A percentile compares a stretch with the other conserved stretches of the same genome.
phyloP scores from a whole-genome alignment of 2,329 filamentous ascomycete genomes.

The Cordyceps militaris region DNA sequence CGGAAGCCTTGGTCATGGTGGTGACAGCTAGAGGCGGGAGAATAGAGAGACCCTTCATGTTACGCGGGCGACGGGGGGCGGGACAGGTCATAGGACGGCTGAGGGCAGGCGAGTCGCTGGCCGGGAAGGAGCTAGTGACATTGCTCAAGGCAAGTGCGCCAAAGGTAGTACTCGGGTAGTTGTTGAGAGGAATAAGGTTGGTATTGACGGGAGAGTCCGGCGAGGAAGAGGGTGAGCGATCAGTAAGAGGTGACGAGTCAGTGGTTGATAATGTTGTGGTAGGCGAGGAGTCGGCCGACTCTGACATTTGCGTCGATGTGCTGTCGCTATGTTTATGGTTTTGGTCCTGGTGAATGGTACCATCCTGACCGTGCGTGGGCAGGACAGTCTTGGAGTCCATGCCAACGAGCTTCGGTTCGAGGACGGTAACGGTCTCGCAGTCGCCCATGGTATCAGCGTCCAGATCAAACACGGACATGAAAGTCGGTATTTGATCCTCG shows the following conservation, averaged over 20 bases:
- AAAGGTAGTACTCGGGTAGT: conserved; percentile 58
- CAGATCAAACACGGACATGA: conserved; percentile 69
- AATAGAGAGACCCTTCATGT: conserved; percentile 78
- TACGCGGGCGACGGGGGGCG: conserved; percentile 64
- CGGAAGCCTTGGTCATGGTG: conserved; percentile 41
- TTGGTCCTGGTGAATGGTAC: conserved; percentile 37
- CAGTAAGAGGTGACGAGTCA: conserved; percentile 82
- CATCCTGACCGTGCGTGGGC: conserved; percentile 31
- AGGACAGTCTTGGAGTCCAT: conserved; percentile 35
- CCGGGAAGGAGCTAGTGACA: conserved; percentile 36
- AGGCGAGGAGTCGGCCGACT: conserved; percentile 88
- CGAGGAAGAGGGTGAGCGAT: conserved; percentile 85
- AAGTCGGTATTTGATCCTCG: conserved; percentile 66
- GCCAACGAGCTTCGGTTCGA: conserved; percentile 46
- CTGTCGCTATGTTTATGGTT: conserved; percentile 68
- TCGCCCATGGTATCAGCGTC: conserved; percentile 50
- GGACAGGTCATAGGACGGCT: conserved; percentile 60
- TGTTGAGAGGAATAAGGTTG: conserved; percentile 63
- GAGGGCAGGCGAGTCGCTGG: conserved; percentile 31
- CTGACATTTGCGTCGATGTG: conserved; percentile 69
- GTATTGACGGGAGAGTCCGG: conserved; percentile 79
- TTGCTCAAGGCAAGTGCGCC: conserved; percentile 23
- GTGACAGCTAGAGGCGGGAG: conserved; percentile 51
- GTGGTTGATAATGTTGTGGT: conserved; percentile 91
- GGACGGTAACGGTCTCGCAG: conserved; percentile 45